Evolutionary conservation across 2,329 filamentous ascomycete genomes (phyloP).

Genomic region (Uncinocarpus reesii): DNA sequence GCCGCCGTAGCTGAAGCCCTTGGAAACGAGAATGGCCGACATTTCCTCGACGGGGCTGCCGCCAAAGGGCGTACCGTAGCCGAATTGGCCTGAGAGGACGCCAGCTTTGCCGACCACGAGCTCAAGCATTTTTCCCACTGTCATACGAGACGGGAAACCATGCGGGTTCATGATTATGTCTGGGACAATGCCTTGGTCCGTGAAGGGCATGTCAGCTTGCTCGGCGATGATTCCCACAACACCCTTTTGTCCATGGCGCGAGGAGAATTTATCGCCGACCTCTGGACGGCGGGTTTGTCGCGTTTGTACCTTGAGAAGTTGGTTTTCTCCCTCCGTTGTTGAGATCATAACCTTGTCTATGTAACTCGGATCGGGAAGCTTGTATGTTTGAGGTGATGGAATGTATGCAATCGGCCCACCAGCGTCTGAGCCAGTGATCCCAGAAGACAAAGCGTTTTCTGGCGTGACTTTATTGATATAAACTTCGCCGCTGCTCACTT

Average conservation of each 20-base stretch:
- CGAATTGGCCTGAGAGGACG: constrained; percentile 69
- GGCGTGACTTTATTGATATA: constrained; percentile 88
- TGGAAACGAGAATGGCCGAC: constrained; percentile 68
- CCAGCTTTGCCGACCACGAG: constrained; percentile 90
- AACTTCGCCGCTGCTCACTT: constrained; percentile 66
- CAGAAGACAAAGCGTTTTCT: constrained; percentile 62
- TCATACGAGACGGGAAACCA: constrained; percentile 99
- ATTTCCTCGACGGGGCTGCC: constrained; percentile 80
- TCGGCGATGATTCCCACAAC: constrained; percentile 94
- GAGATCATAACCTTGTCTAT: constrained; percentile 96
- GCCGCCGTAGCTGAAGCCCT: constrained; percentile 92
- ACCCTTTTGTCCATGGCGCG: constrained; percentile 95
- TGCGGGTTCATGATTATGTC: constrained; percentile 99
- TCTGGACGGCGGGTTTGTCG: constrained; percentile 93
- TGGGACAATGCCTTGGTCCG: constrained; percentile 77
- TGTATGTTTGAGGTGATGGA: constrained; percentile 55
- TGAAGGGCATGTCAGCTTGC: constrained; percentile 94
- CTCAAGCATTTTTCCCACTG: constrained; percentile 94
- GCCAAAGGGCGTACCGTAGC: constrained; percentile 83
- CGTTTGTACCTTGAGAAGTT: constrained; percentile 86
- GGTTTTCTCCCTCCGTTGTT: constrained; percentile 73
- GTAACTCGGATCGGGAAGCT: constrained; percentile 71
- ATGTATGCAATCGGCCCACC: constrained; percentile 38
- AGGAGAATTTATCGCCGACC: constrained; percentile 96
- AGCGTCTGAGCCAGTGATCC: constrained; percentile 50